Base-by-base conservation (phyloP, 23 red algal genomes). In the Chondrus crispus region DNA sequence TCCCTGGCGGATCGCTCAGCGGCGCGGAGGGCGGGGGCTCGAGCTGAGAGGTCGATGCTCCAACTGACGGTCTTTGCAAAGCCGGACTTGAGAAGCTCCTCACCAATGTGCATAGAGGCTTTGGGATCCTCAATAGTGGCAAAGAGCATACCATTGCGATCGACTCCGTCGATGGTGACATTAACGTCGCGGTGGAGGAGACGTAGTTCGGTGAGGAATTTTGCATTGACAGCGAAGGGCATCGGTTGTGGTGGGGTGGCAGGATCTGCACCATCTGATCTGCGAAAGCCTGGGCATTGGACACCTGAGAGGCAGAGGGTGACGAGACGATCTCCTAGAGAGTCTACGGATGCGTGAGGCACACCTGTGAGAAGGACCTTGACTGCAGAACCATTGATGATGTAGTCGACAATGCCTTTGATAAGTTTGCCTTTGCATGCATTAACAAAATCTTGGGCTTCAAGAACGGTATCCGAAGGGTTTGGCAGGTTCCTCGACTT, bases 141-240 rank as follows among this genome's bases (percentile, higher is more conserved):
- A 68, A 96, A 80, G 10, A 96, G 58, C 16, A 93, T 36, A 54
- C 88, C 95, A 36, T 90, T 91, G 51, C 88, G 90, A 88, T 97
- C 95, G 4, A 80, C 53, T 4, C 83, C 83, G 16, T 88, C 85
- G 32, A 93, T 44, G 73, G 43, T 62, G 16, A 97, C 50, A 46
- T 69, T 20, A 16, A 97, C 90, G 41, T 94, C 95, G 8, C 95
- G 91, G 46, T 93, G 62, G 22, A 97, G 89, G 2, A 97, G 32
- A 18, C 89, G 83, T 12, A 86, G 37, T 58, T 97, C 95, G 18
- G 89, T 94, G 11, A 97, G 80, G 51, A 97, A 84, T 68, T 84
- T 77, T 4, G 95, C 95, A 62, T 97, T 97, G 13, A 93, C 81
- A 8, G 95, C 95, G 70, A 90, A 97, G 26, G 95, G 95, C 87